Conservation (phyloP, 768 basidiomycete species). For the Hemileccinum impolitum region DNA sequence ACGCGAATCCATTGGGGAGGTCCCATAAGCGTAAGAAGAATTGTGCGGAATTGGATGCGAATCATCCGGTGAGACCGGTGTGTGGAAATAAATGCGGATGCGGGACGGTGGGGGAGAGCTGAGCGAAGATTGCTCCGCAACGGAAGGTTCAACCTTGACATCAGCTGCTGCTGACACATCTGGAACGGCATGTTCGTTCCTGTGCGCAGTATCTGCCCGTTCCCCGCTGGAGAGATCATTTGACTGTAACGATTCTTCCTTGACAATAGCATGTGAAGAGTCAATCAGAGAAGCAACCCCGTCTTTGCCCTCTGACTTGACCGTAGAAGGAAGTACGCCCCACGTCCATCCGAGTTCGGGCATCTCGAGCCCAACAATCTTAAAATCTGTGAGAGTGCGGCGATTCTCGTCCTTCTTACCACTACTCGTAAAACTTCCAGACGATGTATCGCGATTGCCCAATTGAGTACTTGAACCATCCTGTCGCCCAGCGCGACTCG, state of each 20-base stretch:
- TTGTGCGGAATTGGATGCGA: slow-evolving; percentile 69
- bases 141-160: slow-evolving; percentile 29
- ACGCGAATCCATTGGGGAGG: slow-evolving; percentile 54
- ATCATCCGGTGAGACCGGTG: slow-evolving; percentile 80
- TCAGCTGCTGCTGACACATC: slow-evolving; percentile 32
- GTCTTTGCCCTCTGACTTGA: slow-evolving; percentile 39
- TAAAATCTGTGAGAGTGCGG: slow-evolving; percentile 96
- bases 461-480: slow-evolving; percentile 34
- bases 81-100: slow-evolving; percentile 90
- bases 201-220: slow-evolving; percentile 15
- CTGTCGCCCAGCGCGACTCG: slow-evolving; percentile 38
- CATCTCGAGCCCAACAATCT: slow-evolving; percentile 88
- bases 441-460: slow-evolving; percentile 48
- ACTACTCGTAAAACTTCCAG: slow-evolving; percentile 42
- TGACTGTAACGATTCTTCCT: slow-evolving; percentile 29
- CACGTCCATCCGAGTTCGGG: slow-evolving; percentile 83
- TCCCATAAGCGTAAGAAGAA: slow-evolving; percentile 36
- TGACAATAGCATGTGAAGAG: slow-evolving; percentile 30
- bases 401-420: slow-evolving; percentile 87
- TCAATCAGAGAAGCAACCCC: slow-evolving; percentile 30
- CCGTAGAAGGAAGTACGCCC: slow-evolving; percentile 54
- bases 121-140: slow-evolving; percentile 29
- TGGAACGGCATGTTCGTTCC: slow-evolving; percentile 18
- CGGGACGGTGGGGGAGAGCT: slow-evolving; percentile 64
- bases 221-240: slow-evolving; percentile 20